Conservation (phyloP, 116 monocot species). For the Posidonia oceanica region DNA sequence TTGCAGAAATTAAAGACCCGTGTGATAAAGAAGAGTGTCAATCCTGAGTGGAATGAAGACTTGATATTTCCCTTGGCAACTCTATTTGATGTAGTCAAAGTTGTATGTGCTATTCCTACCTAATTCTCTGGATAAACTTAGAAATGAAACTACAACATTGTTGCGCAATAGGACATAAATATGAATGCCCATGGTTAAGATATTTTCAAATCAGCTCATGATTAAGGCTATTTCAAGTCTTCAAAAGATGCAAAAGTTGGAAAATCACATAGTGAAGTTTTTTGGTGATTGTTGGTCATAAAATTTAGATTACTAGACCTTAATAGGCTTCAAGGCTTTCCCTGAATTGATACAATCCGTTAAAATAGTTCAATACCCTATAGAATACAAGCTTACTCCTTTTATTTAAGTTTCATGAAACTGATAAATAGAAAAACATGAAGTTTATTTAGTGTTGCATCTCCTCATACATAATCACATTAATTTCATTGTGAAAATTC, state of each 20-base stretch:
- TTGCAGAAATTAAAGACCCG: slow-evolving; percentile 66
- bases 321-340: too few species aligned
- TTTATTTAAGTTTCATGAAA: too few species aligned
- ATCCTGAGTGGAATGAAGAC: slow-evolving; percentile 78
- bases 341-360: too few species aligned
- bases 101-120: slow-evolving; percentile 28
- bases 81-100: slow-evolving; percentile 25
- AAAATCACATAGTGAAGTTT: too few species aligned
- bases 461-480: too few species aligned
- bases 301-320: too few species aligned
- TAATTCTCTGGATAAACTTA: background rate
- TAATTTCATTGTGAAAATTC: background rate
- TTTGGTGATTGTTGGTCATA: too few species aligned
- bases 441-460: too few species aligned
- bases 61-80: slow-evolving; percentile 45
- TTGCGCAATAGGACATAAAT: too few species aligned
- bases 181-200: background rate
- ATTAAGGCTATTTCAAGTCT: background rate
- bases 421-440: too few species aligned
- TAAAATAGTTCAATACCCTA: too few species aligned
- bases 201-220: background rate
- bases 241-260: background rate
- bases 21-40: slow-evolving; percentile 45
- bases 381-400: too few species aligned
- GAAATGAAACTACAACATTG: background rate